Evolutionary conservation across 805 yeast species (phyloP).

Genomic region (Cyberlindnera sargentensis): DNA sequence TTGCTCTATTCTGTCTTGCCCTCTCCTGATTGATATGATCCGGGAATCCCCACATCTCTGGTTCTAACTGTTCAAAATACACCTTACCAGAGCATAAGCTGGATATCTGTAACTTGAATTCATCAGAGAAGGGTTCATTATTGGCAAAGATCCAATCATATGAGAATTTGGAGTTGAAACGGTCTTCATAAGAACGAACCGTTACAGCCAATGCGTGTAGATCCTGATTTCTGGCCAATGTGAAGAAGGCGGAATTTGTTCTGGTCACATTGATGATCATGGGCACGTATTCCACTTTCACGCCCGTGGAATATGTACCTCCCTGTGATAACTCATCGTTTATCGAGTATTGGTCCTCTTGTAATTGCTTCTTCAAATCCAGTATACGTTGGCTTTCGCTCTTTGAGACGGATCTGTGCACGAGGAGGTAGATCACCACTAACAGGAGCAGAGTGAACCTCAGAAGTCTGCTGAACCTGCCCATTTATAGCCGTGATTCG

Average conservation of each 20-base stretch:
- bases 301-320: background rate
- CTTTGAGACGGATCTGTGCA: conserved; percentile 15
- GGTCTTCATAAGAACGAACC: too few relatives aligned
- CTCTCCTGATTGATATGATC: too few relatives aligned
- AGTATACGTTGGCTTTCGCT: conserved; percentile 14
- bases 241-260: conserved; percentile 12
- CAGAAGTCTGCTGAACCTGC: conserved; percentile 10
- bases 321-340: conserved; percentile 8
- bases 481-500: conserved; percentile 28
- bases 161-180: too few relatives aligned
- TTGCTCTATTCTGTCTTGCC: too few relatives aligned
- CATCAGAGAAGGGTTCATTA: too few relatives aligned
- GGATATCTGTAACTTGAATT: too few relatives aligned
- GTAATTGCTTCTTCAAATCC: conserved; percentile 13
- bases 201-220: too few relatives aligned
- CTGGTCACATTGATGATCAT: conserved; percentile 52
- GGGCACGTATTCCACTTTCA: conserved; percentile 20
- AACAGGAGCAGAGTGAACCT: conserved; percentile 15
- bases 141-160: too few relatives aligned
- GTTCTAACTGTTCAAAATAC: too few relatives aligned
- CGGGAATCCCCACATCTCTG: conserved; percentile 17
- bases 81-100: too few relatives aligned
- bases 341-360: conserved; percentile 13
- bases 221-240: too few relatives aligned
- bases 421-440: conserved; percentile 12